Base-by-base conservation (phyloP, 345 rosid genomes). In the Camelina sativa region DNA sequence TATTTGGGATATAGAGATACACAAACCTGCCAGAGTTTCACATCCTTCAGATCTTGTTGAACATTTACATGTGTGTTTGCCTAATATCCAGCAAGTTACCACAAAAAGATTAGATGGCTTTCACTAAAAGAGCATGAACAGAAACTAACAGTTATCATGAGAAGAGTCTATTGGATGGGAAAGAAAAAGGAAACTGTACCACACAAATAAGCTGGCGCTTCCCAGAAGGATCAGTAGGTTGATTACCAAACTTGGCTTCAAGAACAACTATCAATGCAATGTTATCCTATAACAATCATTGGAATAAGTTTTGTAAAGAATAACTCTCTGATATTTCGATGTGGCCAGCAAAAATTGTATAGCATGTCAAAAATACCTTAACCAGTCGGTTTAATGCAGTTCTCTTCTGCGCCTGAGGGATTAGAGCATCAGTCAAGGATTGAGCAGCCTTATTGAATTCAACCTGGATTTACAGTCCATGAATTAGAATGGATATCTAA, bases 371-470 rank as follows among this genome's bases (percentile, higher is more conserved):
- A 64, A 61, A 46, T 75, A 89, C 99, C 95, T 96, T 96, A 72
- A 92, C 88, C 79, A 96, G 80, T 71, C 98, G 86, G 80, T 76
- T 86, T 73, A 96, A 83, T 82, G 98, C 97, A 86, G 80, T 66
- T 86, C 87, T 96, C 84, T 87, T 91, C 84, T 96, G 97, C 12
- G 89, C 80, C 75, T 79, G 82, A 78, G 93, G 95, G 68, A 92
- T 84, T 54, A 89, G 58, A 61, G 92, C 97, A 47, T 96, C 99
- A 23, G 97, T 92, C 86, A 96, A 85, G 57, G 99, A 92, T 81
- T 96, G 99, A 38, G 99, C 98, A 81, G 99, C 99, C 80, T 92
- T 96, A 69, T 96, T 96, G 81, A 96, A 96, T 62, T 96, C 99
- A 82, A 96, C 99, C 99, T 96, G 84, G 69, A 81, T 8, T 60